A percentile compares a stretch with the other conserved stretches of the same genome.
phyloP scores from a whole-genome alignment of 1,284 basidiomycete species.

The Mycena sp. region DNA sequence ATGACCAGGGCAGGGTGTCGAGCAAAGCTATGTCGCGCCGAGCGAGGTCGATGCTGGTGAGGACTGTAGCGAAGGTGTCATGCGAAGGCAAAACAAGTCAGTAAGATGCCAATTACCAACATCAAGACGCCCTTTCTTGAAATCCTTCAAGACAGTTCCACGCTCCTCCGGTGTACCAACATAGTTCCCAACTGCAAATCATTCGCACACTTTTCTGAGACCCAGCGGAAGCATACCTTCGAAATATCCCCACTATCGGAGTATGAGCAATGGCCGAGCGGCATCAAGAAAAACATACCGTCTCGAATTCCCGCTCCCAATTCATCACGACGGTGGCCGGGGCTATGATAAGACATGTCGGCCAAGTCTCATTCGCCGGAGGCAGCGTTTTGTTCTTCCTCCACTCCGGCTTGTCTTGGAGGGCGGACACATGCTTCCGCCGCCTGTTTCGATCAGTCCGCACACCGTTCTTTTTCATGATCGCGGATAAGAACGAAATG shows the following conservation, averaged over 20 bases:
- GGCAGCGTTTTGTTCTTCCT: conserved; percentile 61
- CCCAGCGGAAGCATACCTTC: no score
- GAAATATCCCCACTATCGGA: conserved; percentile 78
- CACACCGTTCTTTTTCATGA: conserved; percentile 82
- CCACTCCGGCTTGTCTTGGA: conserved; percentile 73
- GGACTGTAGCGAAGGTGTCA: conserved; percentile 53
- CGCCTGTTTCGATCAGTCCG: conserved; percentile 70
- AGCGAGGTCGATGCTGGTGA: conserved; percentile 78
- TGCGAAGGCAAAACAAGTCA: no score
- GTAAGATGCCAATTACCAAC: conserved; percentile 61
- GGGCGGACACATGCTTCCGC: conserved; percentile 63
- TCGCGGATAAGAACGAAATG: conserved; percentile 85
- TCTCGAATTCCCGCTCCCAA: conserved; percentile 85
- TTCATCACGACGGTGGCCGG: conserved; percentile 83
- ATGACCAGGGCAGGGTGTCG: conserved; percentile 70
- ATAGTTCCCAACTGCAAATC: conserved; percentile 63
- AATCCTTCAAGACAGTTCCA: conserved; percentile 67
- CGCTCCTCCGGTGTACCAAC: conserved; percentile 60
- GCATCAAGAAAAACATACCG: conserved; percentile 39
- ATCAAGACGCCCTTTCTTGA: conserved; percentile 78
- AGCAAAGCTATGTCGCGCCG: conserved; percentile 72
- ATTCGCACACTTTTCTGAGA: no score
- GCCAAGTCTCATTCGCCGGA: conserved; percentile 74
- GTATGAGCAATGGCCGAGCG: not conserved
- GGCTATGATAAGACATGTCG: conserved; percentile 84